A percentile compares a stretch with the other conserved stretches of the same genome.
These are phyloP conservation scores for Puccinia sorghi DNA, from an alignment of 1,284 basidiomycete species.

Conservation along the genomic window DNA sequence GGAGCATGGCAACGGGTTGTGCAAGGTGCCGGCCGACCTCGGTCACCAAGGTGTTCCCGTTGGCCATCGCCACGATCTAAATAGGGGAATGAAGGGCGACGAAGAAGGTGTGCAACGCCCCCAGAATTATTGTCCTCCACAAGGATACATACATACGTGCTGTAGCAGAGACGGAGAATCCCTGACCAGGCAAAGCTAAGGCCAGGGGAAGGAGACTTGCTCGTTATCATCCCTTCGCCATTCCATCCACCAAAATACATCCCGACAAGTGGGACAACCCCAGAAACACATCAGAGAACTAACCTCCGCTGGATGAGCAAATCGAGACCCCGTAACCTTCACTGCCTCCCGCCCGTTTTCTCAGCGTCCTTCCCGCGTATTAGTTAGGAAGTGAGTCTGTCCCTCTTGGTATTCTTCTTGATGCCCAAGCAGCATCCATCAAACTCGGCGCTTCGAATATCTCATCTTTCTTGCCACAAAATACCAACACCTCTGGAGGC, in stretches of 20 bases:
- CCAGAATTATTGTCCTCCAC: not conserved
- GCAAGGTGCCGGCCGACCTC: not conserved
- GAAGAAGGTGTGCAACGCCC: slow-evolving; percentile 9
- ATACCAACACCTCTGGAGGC: not conserved
- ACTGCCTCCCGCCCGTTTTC: not conserved
- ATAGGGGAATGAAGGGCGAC: slow-evolving; percentile 8
- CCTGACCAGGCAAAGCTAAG: slow-evolving; percentile 18
- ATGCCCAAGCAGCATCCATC: slow-evolving; percentile 8
- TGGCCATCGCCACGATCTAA: slow-evolving; percentile 19
- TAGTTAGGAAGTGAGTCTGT: slow-evolving; percentile 9
- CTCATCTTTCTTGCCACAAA: not conserved
- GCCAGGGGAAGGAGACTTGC: slow-evolving; percentile 5
- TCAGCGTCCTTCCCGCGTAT: not conserved
- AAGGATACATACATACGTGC: not conserved
- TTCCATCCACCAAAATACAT: not conserved
- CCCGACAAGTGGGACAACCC: not conserved
- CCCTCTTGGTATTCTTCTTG: not conserved
- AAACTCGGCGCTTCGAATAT: not conserved
- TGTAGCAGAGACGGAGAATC: slow-evolving; percentile 7
- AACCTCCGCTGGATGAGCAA: slow-evolving; percentile 5
- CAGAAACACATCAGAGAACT: not conserved
- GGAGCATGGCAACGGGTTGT: not conserved
- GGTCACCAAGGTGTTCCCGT: not conserved
- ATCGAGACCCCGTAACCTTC: not conserved
- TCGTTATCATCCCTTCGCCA: slow-evolving; percentile 8